These are phyloP conservation scores for Microglena sp. DNA, from an alignment of 139 green algal genomes.

Conservation along the genomic window DNA sequence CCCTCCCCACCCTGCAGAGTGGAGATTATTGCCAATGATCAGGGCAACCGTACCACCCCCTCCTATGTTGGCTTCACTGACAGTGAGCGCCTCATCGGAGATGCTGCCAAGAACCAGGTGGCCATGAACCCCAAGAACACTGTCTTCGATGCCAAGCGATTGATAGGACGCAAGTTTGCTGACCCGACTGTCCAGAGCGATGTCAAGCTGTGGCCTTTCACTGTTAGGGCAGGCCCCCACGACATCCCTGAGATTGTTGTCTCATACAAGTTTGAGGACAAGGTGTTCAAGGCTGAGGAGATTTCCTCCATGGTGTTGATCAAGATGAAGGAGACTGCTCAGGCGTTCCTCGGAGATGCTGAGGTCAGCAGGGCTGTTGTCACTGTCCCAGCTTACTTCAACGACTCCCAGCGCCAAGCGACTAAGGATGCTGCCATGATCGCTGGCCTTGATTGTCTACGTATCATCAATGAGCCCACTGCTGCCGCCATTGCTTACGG, in stretches of 20 bases:
- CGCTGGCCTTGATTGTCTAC: constrained; percentile 90
- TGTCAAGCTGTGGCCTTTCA: constrained; percentile 89
- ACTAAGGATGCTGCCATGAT: constrained; percentile 96
- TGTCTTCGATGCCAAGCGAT: constrained; percentile 95
- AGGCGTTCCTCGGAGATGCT: constrained; percentile 52
- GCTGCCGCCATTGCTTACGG: constrained; percentile 90
- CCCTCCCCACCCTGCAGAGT: too few species aligned
- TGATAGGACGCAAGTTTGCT: constrained; percentile 78
- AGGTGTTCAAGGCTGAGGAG: constrained; percentile 90
- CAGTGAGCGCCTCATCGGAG: constrained; percentile 88
- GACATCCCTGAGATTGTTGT: constrained; percentile 24
- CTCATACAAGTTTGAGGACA: constrained; percentile 82
- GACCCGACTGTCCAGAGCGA: constrained; percentile 72
- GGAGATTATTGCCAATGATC: constrained; percentile 6
- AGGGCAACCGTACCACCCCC: constrained; percentile 4
- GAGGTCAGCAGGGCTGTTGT: constrained; percentile 89
- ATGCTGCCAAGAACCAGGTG: constrained; percentile 95
- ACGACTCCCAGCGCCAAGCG: constrained; percentile 93
- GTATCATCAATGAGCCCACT: constrained; percentile 99
- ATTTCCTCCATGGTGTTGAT: constrained; percentile 92
- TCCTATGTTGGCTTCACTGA: constrained; percentile 97
- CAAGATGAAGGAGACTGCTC: constrained; percentile 96
- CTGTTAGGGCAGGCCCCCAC: constrained; percentile 14
- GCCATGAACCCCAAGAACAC: constrained; percentile 59
- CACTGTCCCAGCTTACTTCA: constrained; percentile 98